A percentile compares a stretch with the other conserved stretches of the same genome.
phyloP scores from a whole-genome alignment of 192 early-diverging fungal genomes.

The Podila minutissima region DNA sequence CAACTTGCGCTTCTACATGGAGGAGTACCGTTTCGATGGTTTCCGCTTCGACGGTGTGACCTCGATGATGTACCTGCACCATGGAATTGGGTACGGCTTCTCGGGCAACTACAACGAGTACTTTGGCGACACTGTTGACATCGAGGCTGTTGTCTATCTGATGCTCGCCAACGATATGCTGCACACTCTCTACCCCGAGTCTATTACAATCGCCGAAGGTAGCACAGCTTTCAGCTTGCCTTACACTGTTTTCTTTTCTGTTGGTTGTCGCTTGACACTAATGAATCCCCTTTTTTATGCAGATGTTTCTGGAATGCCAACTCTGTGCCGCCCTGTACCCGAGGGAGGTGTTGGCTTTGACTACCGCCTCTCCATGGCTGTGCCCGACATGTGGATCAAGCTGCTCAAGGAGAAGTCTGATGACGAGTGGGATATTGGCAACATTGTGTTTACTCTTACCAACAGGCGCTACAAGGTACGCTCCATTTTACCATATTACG shows the following conservation, averaged over 20 bases:
- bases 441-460: conserved; percentile 86
- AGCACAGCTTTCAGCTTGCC: background rate
- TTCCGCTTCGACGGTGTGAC: conserved; percentile 99
- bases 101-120: conserved; percentile 95
- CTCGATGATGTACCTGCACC: conserved; percentile 95
- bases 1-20: conserved; percentile 95
- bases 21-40: conserved; percentile 91
- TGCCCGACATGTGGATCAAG: conserved; percentile 99
- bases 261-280: background rate
- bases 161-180: conserved; percentile 79
- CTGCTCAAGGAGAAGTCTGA: conserved; percentile 90
- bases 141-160: conserved; percentile 88
- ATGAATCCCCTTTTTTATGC: background rate
- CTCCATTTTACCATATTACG: background rate
- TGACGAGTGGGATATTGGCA: conserved; percentile 92
- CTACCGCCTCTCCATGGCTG: conserved; percentile 95
- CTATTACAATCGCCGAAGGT: conserved; percentile 95
- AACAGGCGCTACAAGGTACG: conserved; percentile 87
- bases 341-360: conserved; percentile 98
- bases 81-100: conserved; percentile 94
- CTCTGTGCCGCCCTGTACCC: conserved; percentile 81
- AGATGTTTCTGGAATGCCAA: conserved; percentile 99
- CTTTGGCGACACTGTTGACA: conserved; percentile 87
- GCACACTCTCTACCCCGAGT: conserved; percentile 80
- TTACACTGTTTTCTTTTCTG: background rate